Base-by-base conservation (phyloP, 2,329 filamentous ascomycete genomes). In the Sclerotinia sclerotiorum region DNA sequence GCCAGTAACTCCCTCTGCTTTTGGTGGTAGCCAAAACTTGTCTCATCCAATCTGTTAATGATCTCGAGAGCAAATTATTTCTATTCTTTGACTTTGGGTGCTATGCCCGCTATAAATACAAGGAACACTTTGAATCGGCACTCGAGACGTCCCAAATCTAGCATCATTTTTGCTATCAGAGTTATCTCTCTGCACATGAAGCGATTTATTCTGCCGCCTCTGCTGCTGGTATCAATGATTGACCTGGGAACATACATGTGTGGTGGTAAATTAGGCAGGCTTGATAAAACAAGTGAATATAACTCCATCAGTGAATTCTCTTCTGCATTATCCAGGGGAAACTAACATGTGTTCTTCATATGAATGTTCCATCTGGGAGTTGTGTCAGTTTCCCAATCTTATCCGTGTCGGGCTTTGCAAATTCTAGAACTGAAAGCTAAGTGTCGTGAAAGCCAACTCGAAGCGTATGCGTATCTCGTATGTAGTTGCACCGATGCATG, bases 41-140 rank as follows among this genome's bases (percentile, higher is more conserved):
- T 76, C 8, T 79, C 79, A 68, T 85, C 83, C 74, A 85, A 79
- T 8, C 74, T 77, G n/a, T 77, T 78, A 49, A 87, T 79, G 62
- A 85, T 72, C n/a, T 83, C 79, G 68, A 86, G 76, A 1, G 82
- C 82, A 71, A 79, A 77, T 65, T 78, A 77, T 73, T 85, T 84
- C 27, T 81, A 78, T 6, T 77, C 77, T 11, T 76, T 76, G 32
- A 80, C 78, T 0, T 74, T 76, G 2, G 79, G 77, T 15, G 81
- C 81, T 24, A 82, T 79, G 4, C 84, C 85, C 0, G 84, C 83
- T 69, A 87, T 80, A 73, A 87, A 86, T 0, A 86, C 71, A 0
- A 85, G 84, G 70, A 87, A 86, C 2, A 84, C 78, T 5, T 84
- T 74, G 68, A 82, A 83, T 29, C 82, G 79, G 21, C 80, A 79